Evolutionary conservation across 2,329 filamentous ascomycete species (phyloP).

Genomic region (Didymella pomorum): DNA sequence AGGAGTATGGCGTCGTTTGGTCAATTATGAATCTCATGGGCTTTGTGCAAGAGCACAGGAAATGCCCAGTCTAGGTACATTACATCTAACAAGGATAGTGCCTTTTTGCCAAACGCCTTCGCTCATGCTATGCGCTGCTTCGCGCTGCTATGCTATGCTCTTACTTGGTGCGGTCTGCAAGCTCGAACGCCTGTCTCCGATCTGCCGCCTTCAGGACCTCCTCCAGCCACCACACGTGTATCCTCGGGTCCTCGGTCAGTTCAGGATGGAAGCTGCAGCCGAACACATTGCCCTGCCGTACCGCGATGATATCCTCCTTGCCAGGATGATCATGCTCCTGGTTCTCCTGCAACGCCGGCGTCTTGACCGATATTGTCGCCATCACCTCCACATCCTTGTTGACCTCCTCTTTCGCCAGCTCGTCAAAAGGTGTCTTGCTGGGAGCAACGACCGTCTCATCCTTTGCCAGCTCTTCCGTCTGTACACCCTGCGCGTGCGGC

Average conservation of each 20-base stretch:
- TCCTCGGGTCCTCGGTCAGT: constrained; percentile 83
- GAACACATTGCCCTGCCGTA: constrained; percentile 88
- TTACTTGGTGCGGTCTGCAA: constrained; percentile 38
- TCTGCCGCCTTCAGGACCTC: constrained; percentile 62
- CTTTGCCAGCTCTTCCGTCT: constrained; percentile 57
- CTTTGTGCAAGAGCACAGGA: constrained; percentile 12
- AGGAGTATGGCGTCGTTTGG: constrained; percentile 29
- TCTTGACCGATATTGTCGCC: constrained; percentile 63
- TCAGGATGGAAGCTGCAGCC: constrained; percentile 97
- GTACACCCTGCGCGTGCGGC: constrained; percentile 59
- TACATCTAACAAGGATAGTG: constrained; percentile 22
- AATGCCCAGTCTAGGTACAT: constrained; percentile 20
- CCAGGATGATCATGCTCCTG: constrained; percentile 54
- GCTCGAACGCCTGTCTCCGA: constrained; percentile 43
- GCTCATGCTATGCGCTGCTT: constrained; percentile 8
- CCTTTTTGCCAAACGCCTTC: constrained; percentile 12
- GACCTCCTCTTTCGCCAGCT: constrained; percentile 55
- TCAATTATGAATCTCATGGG: constrained; percentile 10
- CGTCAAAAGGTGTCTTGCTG: constrained; percentile 57
- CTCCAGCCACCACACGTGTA: constrained; percentile 92
- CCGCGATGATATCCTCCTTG: constrained; percentile 78
- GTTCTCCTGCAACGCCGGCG: constrained; percentile 58
- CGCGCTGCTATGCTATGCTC: too few species aligned
- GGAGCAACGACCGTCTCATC: constrained; percentile 67
- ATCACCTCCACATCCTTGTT: constrained; percentile 65